Base-by-base conservation (phyloP, 2,329 filamentous ascomycete genomes). In the Xylaria arbuscula region DNA sequence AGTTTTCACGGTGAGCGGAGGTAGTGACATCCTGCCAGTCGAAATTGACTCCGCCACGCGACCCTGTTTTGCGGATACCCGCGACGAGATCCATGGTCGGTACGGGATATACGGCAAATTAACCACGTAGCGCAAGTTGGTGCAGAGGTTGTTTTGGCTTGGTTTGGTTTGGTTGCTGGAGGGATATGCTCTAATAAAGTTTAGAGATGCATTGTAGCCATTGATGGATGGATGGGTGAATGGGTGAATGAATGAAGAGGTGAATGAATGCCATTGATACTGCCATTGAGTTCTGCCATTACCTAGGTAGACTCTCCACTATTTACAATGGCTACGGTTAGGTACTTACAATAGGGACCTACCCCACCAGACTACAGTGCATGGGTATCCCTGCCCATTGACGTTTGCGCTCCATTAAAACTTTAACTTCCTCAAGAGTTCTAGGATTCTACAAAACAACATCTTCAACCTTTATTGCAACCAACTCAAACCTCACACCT, bases 1-100 rank as follows among this genome's bases (percentile, higher is more conserved):
- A 91, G 76, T 90, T 97, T 81, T 99, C 94, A 80, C 96, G 94
- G 77, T 97, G 94, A 24, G 87, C 83, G 58, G 94, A 97, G 72
- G 86, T 89, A 79, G 95, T 91, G 77, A 99, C 95, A 74, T 98
- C 94, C 72, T 95, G 92, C 96, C 96, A 98, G 82, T 91, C 94
- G 84, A 99, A 99, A 80, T 98, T 94, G 81, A 92, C 92, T 78
- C 96, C 96, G 77, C 96, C 96, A 73, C 96, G 91, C 75, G 93
- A 96, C 80, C 97, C 95, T 19, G 86, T 83, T 82, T 99, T 98
- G 77, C 94, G 93, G 70, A 99, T 92, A 50, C 92, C 93, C 68
- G 94, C 93, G 63, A 98, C 89, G 64, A 99, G 88, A 86, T 99
- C 96, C 96, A 99, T 98, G 65, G 28, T 17, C 38, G 50, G 15